phyloP scores from a whole-genome alignment of 495 filamentous ascomycete genomes.

The Podospora conica region DNA sequence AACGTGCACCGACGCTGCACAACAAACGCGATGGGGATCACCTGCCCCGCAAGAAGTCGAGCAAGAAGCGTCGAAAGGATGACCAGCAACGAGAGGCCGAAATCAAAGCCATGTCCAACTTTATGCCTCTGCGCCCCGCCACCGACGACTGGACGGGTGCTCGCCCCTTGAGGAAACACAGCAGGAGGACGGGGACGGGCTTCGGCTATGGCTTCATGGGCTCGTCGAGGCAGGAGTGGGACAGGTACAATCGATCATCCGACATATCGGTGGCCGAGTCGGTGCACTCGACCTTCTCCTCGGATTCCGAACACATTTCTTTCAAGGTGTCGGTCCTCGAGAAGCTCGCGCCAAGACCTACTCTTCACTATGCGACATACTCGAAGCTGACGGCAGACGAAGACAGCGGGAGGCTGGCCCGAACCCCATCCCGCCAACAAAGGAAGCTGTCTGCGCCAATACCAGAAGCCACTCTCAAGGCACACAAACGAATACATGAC shows the following conservation, averaged over 20 bases:
- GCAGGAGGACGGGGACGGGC: constrained; percentile 52
- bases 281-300: constrained; percentile 64
- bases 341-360: constrained; percentile 71
- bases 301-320: constrained; percentile 59
- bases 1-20: constrained; percentile 59
- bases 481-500: constrained; percentile 68
- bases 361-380: constrained; percentile 64
- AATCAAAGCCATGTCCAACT: constrained; percentile 75
- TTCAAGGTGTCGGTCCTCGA: constrained; percentile 72
- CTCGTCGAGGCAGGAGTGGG: constrained; percentile 36
- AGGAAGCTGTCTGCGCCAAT: constrained; percentile 43
- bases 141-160: constrained; percentile 44
- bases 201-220: constrained; percentile 28
- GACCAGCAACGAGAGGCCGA: constrained; percentile 76
- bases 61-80: constrained; percentile 64
- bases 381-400: constrained; percentile 40
- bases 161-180: constrained; percentile 56
- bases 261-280: constrained; percentile 70
- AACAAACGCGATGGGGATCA: constrained; percentile 51
- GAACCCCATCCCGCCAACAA: constrained; percentile 36
- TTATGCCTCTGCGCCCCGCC: constrained; percentile 55
- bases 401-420: constrained; percentile 19
- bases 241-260: constrained; percentile 58
- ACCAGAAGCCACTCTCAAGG: constrained; percentile 58
- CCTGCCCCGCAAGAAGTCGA: constrained; percentile 63